Evolutionary conservation across 352 stramenopile species (phyloP), one percentile per base, ranked within the genome.

Genomic region (Phytophthora pinifolia): DNA sequence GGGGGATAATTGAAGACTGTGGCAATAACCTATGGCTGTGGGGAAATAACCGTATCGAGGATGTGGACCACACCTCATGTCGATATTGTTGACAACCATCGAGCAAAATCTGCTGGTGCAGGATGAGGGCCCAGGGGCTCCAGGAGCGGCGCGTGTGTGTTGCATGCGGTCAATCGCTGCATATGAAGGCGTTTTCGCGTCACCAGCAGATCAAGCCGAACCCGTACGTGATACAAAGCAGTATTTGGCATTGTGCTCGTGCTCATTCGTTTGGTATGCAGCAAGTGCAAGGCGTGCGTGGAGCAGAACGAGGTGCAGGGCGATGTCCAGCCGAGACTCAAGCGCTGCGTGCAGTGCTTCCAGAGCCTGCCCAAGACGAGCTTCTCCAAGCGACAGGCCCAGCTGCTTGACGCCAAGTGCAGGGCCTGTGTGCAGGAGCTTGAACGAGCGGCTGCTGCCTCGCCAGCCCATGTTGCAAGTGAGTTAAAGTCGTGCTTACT

Each of bases 291-390:
- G 15, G n/a, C 41, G 3, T 91, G 78, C 37, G 74, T 90, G 17
- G 61, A 64, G 2, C 37, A 52, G 63, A 46, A 76, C 1, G 54
- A 62, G 34, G 30, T 58, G 31, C 32, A 56, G 6, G 36, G 47
- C 9, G 50, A 65, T 15, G 36, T 43, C 12, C 64, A 60, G 27
- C 39, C 59, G 18, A 65, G 76, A 10, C 55, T 82, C 18, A 89
- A 89, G 50, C 70, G 72, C 15, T 91, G 81, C 46, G 69, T 88
- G 18, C 81, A 91, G 60, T 91, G 81, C 70, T 91, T 89, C 57
- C 75, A 83, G 44, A 76, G 78, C 34, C 54, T 87, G n/a, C 48
- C 71, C 0, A 83, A 82, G 44, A 53, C 69, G 3, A 66, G 54
- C 14, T 91, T 88, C 53, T 91, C 81, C 49, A 91, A 91, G 66